These are phyloP conservation scores for Luffa aegyptiaca DNA, from an alignment of 306 rosid genomes.

Conservation along the genomic window DNA sequence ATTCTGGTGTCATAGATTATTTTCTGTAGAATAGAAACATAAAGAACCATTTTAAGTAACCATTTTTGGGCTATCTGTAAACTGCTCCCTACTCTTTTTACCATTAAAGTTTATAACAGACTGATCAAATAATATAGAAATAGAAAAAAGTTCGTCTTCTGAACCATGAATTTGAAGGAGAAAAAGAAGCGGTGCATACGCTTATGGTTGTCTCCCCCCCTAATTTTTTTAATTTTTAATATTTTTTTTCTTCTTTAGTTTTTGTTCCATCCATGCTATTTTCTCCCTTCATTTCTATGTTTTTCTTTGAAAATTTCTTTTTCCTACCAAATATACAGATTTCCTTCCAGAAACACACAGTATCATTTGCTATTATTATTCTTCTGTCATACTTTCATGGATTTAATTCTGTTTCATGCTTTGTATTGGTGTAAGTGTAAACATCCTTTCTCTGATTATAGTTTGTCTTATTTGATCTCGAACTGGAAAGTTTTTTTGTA, in stretches of 20 bases:
- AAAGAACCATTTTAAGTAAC: neutral
- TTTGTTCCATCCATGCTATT: neutral
- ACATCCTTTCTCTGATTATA: too few species aligned
- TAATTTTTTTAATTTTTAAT: neutral
- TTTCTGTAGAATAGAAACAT: neutral
- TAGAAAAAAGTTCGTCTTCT: neutral
- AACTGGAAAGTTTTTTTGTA: too few species aligned
- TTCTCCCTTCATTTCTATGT: neutral
- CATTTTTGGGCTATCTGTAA: neutral
- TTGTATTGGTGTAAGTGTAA: too few species aligned
- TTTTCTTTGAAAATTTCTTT: neutral
- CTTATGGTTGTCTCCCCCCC: neutral
- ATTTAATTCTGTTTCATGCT: too few species aligned
- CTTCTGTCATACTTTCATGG: too few species aligned
- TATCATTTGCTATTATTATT: neutral
- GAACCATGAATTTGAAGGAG: neutral
- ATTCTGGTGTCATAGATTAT: neutral
- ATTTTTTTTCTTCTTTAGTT: neutral
- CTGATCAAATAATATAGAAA: neutral
- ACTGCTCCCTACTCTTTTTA: neutral
- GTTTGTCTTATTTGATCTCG: too few species aligned
- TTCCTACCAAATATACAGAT: too few species aligned
- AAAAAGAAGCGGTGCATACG: neutral
- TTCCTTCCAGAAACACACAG: too few species aligned
- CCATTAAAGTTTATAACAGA: neutral